Base-by-base conservation (phyloP, 345 rosid genomes). In the Toxicodendron radicans region DNA sequence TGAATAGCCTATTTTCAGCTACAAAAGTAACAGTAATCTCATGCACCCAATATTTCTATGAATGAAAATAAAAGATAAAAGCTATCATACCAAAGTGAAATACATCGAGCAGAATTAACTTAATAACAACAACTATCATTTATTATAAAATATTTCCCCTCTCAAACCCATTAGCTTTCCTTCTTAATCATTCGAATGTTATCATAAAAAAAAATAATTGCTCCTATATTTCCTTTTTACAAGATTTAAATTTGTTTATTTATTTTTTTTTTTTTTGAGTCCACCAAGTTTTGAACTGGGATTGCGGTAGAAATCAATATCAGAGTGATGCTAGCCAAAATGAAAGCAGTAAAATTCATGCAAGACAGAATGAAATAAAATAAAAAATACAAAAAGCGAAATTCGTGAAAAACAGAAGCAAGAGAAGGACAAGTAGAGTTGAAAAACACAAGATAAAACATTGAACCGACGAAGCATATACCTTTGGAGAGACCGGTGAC, bases 401-500 rank as follows among this genome's bases (percentile, higher is more conserved):
- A 32, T 18, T 32, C n/a, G 33, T 61, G 38, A 17, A 61, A 61
- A 16, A 12, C 10, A 9, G n/a, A 38, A 69, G 17, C 71, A 54
- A 66, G 7, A 14, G 0, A 68, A 5, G 49, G 41, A 17, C 18
- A 68, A n/a, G 23, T 21, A 68, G 64, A 60, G 33, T 58, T 10
- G 4, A 27, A 18, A 45, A 43, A 3, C 21, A 27, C 2, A 32
- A 38, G 6, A 49, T 11, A 64, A 43, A 32, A 24, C 21, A 69
- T 21, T 17, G 18, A 12, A 73, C 14, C 10, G 2, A 35, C n/a
- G 14, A 18, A 70, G 33, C 7, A 18, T 32, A 21, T 63, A 91
- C 99, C 98, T 89, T 90, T 92, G 51, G 99, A 95, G 53, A 95
- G 86, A 76, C 99, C 98, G 24, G 98, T 92, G 53, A 91, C 99